Conservation (phyloP, 129 eudicot species). For the Chrysanthemum makinoi region DNA sequence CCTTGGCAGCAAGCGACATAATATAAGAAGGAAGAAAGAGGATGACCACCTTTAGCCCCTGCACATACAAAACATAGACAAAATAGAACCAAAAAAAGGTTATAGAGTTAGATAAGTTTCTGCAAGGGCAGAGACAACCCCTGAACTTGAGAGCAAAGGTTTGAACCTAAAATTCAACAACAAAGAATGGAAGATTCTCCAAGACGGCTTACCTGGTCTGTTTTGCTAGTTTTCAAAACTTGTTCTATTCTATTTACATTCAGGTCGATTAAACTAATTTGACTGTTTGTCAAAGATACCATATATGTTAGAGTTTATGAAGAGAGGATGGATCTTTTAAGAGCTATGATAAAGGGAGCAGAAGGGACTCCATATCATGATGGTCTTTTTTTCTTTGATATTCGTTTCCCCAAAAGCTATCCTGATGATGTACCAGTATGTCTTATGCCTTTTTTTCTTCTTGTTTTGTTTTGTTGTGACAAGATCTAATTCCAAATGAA, state of each 20-base stretch:
- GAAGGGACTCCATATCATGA: conserved; percentile 93
- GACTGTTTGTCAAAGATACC: conserved; percentile 37
- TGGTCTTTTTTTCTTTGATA: conserved; percentile 85
- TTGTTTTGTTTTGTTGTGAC: neutral
- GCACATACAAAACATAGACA: no score
- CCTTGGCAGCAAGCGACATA: no score
- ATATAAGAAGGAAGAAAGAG: no score
- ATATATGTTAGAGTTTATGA: conserved; percentile 83
- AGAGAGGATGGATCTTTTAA: conserved; percentile 82
- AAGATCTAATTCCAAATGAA: neutral
- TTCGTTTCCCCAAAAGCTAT: conserved; percentile 54
- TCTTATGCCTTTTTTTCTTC: neutral
- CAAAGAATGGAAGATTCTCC: conserved; percentile 75
- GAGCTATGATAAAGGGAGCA: conserved; percentile 84
- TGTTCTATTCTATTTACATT: neutral
- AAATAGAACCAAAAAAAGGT: no score
- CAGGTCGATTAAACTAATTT: neutral
- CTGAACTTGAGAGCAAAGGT: no score
- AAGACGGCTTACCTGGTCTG: conserved; percentile 66
- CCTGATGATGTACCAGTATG: conserved; percentile 82
- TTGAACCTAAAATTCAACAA: no score
- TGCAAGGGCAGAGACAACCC: no score
- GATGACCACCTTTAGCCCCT: no score
- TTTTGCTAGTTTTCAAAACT: conserved; percentile 9
- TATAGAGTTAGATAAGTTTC: no score